Base-by-base conservation (phyloP, 1,284 basidiomycete species). In the Ceratobasidium sp. region DNA sequence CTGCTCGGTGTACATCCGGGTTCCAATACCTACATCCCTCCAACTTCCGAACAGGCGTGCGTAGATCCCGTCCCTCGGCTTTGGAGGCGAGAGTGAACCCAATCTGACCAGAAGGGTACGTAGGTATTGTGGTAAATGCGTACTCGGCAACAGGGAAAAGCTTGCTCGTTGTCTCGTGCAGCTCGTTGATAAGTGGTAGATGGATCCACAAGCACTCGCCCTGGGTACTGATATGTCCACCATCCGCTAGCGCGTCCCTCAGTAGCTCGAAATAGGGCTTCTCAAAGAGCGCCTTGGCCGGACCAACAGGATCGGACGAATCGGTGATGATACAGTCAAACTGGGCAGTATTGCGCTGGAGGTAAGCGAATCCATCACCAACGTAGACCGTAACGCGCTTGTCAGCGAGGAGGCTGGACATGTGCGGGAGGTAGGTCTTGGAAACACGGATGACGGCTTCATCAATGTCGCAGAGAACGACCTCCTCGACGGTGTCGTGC, bases 281-380 rank as follows among this genome's bases (percentile, higher is more conserved):
- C 87, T 99, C 91, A 90, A 99, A 99, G 81, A 99, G 93, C 38
- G 94, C 91, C 78, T 93, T 93, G 70, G 97, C 97, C 64, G 97
- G 97, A 56, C 98, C 97, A 79, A 98, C 96, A 65, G 98, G 97
- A 86, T 99, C 98, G 33, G 97, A 99, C 52, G 97, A 99, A 86
- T 99, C 97, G 81, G 96, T 99, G 87, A 99, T 94, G 88, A 99
- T 99, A 81, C 95, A 96, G 84, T 99, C 97, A 91, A 98, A 99
- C 80, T 93, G 92, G 80, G 92, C 89, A 83, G 94, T 91, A 86
- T 97, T 94, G 80, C 96, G 93, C 62, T 94, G 92, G 77, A 99
- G 92, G 90, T 97, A 99, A 84, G 96, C 95, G 91, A 99, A 98
- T 77, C 97, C 97, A 83, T 99, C 97, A 69, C 97, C 97, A 82